Base-by-base conservation (phyloP, 73 alveolate species). In the Paramecium pentaurelia region DNA sequence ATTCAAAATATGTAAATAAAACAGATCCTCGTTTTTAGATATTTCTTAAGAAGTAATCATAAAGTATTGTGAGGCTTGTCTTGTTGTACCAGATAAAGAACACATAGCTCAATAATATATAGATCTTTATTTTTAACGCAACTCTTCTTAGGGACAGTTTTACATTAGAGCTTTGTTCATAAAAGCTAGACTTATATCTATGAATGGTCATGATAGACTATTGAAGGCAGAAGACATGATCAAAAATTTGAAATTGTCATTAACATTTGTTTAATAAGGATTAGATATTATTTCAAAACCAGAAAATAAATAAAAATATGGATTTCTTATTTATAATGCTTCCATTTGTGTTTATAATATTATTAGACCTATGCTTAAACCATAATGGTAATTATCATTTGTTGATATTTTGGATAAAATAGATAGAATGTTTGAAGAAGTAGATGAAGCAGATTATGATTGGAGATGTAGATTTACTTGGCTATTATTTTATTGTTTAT, bases 371-470 rank as follows among this genome's bases (percentile, higher is more conserved):
- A 89, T 97, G 95, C 86, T 97, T 51, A 96, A 96, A 80, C 97
- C 98, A 22, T 95, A 95, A 64, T 97, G 99, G 99, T 93, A 98
- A 25, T 96, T 96, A 91, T 92, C 95, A 59, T 95, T 97, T 80
- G 96, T 97, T 88, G 99, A 97, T 73, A 95, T 97, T 6, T 60
- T 97, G 58, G 99, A 98, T 77, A 97, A 96, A 93, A 96, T 98
- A 2, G 97, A 99, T 84, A 95, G 95, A 77, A 94, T 97, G 85
- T 95, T 98, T 77, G 99, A 98, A 85, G 99, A 98, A 89, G 97
- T 96, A 16, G 99, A 98, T 92, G 99, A 98, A 88, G 92, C 97
- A 87, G 99, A 98, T 93, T 96, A 96, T 58, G 95, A 98, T 93
- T 97, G 99, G 99, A 93, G 99, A 80, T 95, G 97, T 80, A 91